Evolutionary conservation across 139 green algal genomes (phyloP).

Genomic region (Penium margaritaceum): DNA sequence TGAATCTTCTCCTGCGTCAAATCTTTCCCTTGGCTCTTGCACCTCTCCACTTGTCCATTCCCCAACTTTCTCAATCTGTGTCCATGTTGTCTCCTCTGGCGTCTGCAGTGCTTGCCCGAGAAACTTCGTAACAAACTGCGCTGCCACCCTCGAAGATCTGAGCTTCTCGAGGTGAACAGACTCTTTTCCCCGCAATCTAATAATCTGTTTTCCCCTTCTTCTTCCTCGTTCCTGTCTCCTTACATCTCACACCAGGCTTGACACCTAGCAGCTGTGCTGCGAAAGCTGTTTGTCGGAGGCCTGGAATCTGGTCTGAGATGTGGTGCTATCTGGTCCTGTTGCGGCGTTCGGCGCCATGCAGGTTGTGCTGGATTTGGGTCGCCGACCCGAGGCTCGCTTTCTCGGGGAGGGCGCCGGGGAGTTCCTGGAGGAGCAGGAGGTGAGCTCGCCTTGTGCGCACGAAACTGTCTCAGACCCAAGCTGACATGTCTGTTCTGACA

Average conservation of each 20-base stretch:
- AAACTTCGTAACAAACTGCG: conserved; percentile 64
- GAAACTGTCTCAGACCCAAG: too few relatives aligned
- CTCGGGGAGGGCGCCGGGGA: conserved; percentile 57
- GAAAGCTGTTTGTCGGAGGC: too few relatives aligned
- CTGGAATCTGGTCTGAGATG: too few relatives aligned
- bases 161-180: conserved; percentile 69
- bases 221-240: conserved; percentile 7
- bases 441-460: too few relatives aligned
- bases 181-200: not conserved
- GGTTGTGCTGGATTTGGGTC: conserved; percentile 63
- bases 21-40: too few relatives aligned
- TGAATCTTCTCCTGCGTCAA: too few relatives aligned
- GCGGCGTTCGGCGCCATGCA: not conserved
- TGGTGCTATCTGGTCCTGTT: too few relatives aligned
- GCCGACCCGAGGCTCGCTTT: conserved; percentile 66
- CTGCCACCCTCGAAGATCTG: conserved; percentile 59
- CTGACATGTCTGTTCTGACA: too few relatives aligned
- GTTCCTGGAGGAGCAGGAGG: conserved; percentile 60
- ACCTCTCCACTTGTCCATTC: too few relatives aligned
- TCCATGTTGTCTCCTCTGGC: too few relatives aligned
- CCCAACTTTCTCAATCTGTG: too few relatives aligned
- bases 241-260: not conserved
- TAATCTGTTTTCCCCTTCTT: not conserved
- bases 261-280: too few relatives aligned
- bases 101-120: conserved; percentile 64